Evolutionary conservation across 1,284 basidiomycete genomes (phyloP), one percentile per base, ranked within the genome.

Genomic region (Ustilago bromivora): DNA sequence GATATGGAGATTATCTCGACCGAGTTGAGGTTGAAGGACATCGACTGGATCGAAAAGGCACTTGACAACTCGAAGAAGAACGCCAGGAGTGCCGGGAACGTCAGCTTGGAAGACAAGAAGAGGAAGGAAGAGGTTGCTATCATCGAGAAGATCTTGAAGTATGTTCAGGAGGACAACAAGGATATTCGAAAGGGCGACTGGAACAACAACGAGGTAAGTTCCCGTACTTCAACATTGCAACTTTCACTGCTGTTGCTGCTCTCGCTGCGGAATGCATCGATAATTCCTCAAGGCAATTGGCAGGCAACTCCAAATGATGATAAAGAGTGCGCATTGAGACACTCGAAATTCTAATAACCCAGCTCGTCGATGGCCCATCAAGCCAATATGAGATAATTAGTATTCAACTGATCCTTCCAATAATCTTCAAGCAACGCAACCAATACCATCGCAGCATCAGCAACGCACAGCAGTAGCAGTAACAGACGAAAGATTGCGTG

Each of bases 1-100:
- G 97, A 99, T 87, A 98, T 99, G 96, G 92, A 94, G 80, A 98
- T 98, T 85, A 99, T 99, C 86, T 92, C 92, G 79, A 97, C 91
- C 38, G 84, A 86, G 70, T 78, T 86, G 60, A 90, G 96, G 57
- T 88, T 99, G 64, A 99, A 99, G 89, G 97, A 99, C 87, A 97
- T 97, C 78, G 97, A 99, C 85, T 99, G 97, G 97, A 92, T 94
- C 13, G 94, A 98, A 88, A 98, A 98, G 88, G 89, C 91, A 58
- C 87, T 98, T 40, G 96, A 98, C 0, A 88, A 70, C 19, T 54
- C 81, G 7, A 77, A 76, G 59, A 85, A 84, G 74, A 76, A 73
- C 40, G 82, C 80, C 9, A 65, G 83, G 0, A 79, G 75, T 19
- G 82, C 82, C 9, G 94, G 93, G 12, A 94, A 89, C 84, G 91